Evolutionary conservation across 2,329 filamentous ascomycete genomes (phyloP).

Genomic region (Periconia digitata): DNA sequence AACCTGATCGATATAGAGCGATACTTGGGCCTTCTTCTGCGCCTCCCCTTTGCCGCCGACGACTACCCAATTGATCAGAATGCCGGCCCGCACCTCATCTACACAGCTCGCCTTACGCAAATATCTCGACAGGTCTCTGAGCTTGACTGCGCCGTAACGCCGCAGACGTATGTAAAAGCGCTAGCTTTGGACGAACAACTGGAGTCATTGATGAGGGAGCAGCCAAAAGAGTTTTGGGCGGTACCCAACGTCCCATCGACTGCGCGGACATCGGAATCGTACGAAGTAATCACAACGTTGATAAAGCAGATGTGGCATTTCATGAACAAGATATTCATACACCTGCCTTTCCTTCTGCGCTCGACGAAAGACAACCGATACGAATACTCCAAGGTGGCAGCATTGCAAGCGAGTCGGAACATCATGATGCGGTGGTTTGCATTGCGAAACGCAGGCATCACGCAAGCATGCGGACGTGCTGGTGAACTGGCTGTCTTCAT

Average conservation of each 20-base stretch:
- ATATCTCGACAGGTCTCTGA: conserved; percentile 29
- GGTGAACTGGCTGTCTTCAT: conserved; percentile 39
- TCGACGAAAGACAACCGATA: conserved; percentile 33
- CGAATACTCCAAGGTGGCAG: conserved; percentile 39
- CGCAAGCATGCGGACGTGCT: conserved; percentile 37
- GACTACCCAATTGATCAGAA: conserved; percentile 30
- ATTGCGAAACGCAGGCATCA: conserved; percentile 36
- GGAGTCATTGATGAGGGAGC: conserved; percentile 29
- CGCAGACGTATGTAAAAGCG: conserved; percentile 35
- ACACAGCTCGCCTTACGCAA: conserved; percentile 26
- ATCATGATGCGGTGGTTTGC: conserved; percentile 42
- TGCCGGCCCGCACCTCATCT: conserved; percentile 19
- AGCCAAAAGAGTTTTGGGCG: conserved; percentile 40
- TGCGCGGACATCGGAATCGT: conserved; percentile 31
- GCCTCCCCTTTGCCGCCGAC: conserved; percentile 37
- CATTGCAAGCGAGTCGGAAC: conserved; percentile 37
- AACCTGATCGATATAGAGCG: conserved; percentile 33
- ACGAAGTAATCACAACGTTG: conserved; percentile 28
- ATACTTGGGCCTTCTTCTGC: conserved; percentile 37
- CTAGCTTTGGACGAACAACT: conserved; percentile 36
- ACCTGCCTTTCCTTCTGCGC: conserved; percentile 37
- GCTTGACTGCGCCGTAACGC: conserved; percentile 31
- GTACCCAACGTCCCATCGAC: conserved; percentile 39
- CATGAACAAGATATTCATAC: conserved; percentile 38
- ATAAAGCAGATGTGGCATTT: conserved; percentile 41